Base-by-base conservation (phyloP, 2,329 filamentous ascomycete genomes). In the Sporothrix humicola region DNA sequence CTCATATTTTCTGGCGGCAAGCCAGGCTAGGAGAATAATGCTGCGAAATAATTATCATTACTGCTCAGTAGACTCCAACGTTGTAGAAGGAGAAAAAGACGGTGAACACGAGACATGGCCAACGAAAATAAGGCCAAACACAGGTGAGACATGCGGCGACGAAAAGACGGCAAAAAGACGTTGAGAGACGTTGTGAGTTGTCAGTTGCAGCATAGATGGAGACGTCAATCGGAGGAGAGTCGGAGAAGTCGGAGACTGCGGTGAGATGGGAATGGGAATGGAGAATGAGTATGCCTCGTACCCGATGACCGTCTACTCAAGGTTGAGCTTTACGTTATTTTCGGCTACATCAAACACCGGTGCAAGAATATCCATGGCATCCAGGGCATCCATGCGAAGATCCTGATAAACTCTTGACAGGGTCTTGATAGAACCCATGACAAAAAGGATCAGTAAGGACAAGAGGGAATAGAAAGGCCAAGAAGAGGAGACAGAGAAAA, bases 1-100 rank as follows among this genome's bases (percentile, higher is more conserved):
- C 17, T n/a, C 4, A 23, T 10, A 17, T 17, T 56, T 56, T 23
- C 52, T 61, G 69, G 42, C 69, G 69, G 69, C 56, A 63, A 71
- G 42, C 48, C 54, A 54, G 54, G 23, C 50, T 61, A 72, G 31
- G 70, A 56, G 26, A 56, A 72, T 54, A 65, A 65, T 44, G 10
- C 12, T 26, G n/a, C 48, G 13, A 13, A 66, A 26, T 26, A 26
- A 26, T 26, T 26, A 26, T 26, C 23, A 26, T 26, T 26, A 26
- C 23, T 26, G 23, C 23, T 26, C 23, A 26, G 23, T 26, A 26
- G 23, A 26, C 23, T 26, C 23, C 23, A 26, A 26, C 23, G 23
- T 26, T 26, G 23, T 26, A 26, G 6, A 9, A 13, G 37, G 46
- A 59, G n/a, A 66, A 23, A 68, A 68, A 68, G 65, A 68, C 65